phyloP scores from a whole-genome alignment of 139 green algal species.

The Auxenochlorella pyrenoidosa region DNA sequence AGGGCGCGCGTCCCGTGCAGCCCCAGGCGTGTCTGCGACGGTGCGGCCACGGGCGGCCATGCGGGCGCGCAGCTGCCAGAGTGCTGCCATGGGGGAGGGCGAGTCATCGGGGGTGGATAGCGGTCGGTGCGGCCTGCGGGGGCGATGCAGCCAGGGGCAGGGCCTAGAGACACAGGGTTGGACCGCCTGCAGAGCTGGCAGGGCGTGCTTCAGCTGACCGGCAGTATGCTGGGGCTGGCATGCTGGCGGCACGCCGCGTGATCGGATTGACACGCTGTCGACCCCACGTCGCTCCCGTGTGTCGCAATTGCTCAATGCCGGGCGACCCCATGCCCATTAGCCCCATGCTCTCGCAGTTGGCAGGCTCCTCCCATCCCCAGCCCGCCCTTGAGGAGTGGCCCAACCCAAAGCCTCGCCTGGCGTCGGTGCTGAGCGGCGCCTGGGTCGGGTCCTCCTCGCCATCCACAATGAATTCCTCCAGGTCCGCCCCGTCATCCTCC shows the following conservation, averaged over 20 bases:
- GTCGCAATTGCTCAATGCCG: too few species aligned
- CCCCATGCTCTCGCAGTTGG: too few species aligned
- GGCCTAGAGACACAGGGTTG: too few species aligned
- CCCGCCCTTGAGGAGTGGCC: too few species aligned
- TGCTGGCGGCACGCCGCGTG: background rate
- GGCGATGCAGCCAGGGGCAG: background rate
- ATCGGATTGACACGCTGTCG: too few species aligned
- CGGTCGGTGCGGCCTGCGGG: background rate
- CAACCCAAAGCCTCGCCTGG: too few species aligned
- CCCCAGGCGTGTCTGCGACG: constrained; percentile 20
- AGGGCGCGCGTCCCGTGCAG: background rate
- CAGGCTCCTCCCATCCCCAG: too few species aligned
- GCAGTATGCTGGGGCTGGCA: too few species aligned
- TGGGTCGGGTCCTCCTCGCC: background rate
- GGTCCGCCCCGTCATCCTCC: background rate
- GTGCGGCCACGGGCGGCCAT: background rate
- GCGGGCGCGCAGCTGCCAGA: background rate
- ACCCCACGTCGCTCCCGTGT: too few species aligned
- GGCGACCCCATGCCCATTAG: too few species aligned
- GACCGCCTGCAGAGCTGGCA: too few species aligned
- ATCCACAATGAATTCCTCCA: constrained; percentile 25
- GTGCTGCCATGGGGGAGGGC: constrained; percentile 11
- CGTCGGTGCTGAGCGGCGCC: constrained; percentile 2
- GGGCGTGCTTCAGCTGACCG: too few species aligned
- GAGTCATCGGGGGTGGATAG: background rate